Percentiles rank a stretch among this genome's conserved stretches.
phyloP scores from a whole-genome alignment of 2,329 filamentous ascomycete genomes.

The Talaromyces sp. region DNA sequence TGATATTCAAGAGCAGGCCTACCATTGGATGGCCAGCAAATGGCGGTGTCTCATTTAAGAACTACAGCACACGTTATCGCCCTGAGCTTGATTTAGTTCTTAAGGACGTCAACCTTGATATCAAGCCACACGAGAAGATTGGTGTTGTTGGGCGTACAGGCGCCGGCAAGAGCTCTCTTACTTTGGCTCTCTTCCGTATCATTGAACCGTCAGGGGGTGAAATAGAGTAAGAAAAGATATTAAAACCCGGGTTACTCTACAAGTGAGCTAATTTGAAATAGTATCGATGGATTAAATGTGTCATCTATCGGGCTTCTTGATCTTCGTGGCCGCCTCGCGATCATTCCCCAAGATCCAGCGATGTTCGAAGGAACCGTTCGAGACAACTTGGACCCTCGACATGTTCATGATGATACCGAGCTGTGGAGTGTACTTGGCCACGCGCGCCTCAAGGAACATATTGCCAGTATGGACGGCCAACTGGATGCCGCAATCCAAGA shows the following conservation, averaged over 20 bases:
- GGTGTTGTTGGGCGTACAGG: constrained; percentile 94
- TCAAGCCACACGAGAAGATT: constrained; percentile 96
- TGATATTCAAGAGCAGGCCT: constrained; percentile 80
- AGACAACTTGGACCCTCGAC: constrained; percentile 91
- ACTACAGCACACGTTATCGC: constrained; percentile 91
- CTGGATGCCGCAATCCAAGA: constrained; percentile 88
- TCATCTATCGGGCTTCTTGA: constrained; percentile 86
- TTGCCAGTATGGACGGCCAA: constrained; percentile 78
- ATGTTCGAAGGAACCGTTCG: constrained; percentile 90
- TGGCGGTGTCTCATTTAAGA: constrained; percentile 82
- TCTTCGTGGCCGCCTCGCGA: constrained; percentile 80
- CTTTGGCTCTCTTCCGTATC: constrained; percentile 87
- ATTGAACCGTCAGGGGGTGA: constrained; percentile 80
- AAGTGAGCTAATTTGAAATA: constrained; percentile 27
- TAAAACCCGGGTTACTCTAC: neutral
- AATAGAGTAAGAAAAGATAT: constrained; percentile 48
- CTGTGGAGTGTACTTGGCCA: constrained; percentile 95
- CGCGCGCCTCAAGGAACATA: constrained; percentile 86
- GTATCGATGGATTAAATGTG: constrained; percentile 84
- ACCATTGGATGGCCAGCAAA: constrained; percentile 86
- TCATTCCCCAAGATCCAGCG: constrained; percentile 96
- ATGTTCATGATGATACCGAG: constrained; percentile 94
- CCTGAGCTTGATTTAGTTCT: constrained; percentile 85
- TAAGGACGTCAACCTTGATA: constrained; percentile 85
- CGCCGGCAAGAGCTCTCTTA: constrained; percentile 91